Evolutionary conservation across 106 monocot species (phyloP).

Genomic region (Phalaenopsis equestris): DNA sequence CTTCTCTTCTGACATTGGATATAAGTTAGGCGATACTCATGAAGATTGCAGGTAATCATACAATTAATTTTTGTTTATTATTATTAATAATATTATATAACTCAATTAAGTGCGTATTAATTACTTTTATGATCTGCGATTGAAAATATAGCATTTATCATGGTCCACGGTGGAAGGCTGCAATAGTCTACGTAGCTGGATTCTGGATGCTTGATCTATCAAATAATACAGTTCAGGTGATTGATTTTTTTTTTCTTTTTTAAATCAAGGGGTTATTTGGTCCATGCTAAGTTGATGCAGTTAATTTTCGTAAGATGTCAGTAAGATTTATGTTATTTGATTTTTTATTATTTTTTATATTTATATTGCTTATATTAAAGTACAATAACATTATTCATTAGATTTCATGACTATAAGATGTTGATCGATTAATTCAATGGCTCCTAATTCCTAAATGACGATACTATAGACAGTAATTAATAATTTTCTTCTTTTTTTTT

Average conservation of each 20-base stretch:
- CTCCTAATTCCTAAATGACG: background rate
- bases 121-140: background rate
- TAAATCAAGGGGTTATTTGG: background rate
- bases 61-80: background rate
- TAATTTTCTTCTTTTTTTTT: background rate
- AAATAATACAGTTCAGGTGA: constrained; percentile 88
- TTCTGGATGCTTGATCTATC: constrained; percentile 94
- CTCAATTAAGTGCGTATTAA: background rate
- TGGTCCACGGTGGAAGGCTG: constrained; percentile 80
- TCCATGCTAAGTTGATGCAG: no score
- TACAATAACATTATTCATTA: no score
- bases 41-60: constrained; percentile 61
- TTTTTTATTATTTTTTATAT: no score
- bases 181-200: constrained; percentile 60
- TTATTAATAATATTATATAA: no score
- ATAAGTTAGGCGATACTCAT: constrained; percentile 69
- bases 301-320: no score
- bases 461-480: background rate
- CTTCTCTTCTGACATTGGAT: constrained; percentile 85
- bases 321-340: no score
- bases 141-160: constrained; percentile 40
- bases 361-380: no score
- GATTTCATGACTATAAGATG: no score
- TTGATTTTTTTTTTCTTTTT: background rate
- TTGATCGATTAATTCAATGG: background rate